These are phyloP conservation scores for Sesbania bispinosa DNA, from an alignment of 306 rosid genomes.

Conservation along the genomic window DNA sequence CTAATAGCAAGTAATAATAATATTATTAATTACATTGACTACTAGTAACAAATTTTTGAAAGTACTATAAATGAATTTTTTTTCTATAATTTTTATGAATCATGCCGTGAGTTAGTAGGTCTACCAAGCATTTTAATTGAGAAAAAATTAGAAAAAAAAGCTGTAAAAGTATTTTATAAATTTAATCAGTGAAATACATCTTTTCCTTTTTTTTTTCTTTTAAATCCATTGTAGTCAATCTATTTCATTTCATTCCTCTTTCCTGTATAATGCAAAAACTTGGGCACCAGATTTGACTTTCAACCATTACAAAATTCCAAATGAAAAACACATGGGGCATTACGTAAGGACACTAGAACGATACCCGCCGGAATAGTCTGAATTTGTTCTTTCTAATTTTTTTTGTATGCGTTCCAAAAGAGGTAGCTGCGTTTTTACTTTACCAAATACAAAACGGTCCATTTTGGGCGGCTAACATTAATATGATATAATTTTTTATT, in stretches of 20 bases:
- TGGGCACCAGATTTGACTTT: conserved; percentile 23
- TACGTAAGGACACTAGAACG: background rate
- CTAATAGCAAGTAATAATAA: too few species aligned
- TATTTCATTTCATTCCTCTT: background rate
- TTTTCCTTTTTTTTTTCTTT: background rate
- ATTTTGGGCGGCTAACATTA: background rate
- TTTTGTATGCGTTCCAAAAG: background rate
- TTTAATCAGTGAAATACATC: background rate
- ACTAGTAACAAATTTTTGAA: too few species aligned
- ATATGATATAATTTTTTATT: too few species aligned
- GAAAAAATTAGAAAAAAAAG: too few species aligned
- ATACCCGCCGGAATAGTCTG: conserved; percentile 2
- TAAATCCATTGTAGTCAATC: background rate
- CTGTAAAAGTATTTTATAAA: background rate
- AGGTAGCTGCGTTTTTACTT: background rate
- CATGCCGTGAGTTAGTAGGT: too few species aligned
- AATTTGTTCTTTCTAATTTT: background rate
- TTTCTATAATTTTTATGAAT: too few species aligned
- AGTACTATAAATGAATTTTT: too few species aligned
- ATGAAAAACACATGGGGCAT: background rate
- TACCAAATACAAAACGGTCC: background rate
- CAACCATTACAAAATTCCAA: background rate
- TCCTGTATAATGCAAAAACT: too few species aligned
- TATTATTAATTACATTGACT: too few species aligned
- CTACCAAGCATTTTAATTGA: background rate